Evolutionary conservation across 2,329 filamentous ascomycete species (phyloP).

Genomic region (Coniella vitis): DNA sequence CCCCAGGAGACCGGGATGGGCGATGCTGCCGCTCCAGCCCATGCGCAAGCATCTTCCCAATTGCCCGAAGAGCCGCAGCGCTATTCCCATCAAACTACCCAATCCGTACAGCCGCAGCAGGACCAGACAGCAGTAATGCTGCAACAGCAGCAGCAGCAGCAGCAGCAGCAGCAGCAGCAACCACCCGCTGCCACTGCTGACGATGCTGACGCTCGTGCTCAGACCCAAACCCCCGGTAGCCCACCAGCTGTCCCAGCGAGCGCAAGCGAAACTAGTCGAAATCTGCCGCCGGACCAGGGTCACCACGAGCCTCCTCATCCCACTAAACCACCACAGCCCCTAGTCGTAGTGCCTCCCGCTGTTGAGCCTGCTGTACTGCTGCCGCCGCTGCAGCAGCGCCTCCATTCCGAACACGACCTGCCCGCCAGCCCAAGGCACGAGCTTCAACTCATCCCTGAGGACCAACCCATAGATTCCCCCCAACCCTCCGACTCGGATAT

Average conservation of each 20-base stretch:
- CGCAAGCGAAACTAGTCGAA: no score
- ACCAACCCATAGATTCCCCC: constrained; percentile 9
- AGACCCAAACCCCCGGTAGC: not conserved
- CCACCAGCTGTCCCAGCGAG: not conserved
- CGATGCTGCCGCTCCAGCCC: not conserved
- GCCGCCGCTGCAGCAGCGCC: not conserved
- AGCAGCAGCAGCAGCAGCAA: not conserved
- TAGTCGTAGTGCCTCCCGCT: no score
- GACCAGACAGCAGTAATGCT: not conserved
- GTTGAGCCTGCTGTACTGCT: not conserved
- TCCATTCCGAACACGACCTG: constrained; percentile 2
- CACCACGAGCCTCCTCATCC: no score
- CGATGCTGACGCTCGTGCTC: no score
- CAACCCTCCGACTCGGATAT: constrained; percentile 1
- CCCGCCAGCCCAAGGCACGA: constrained; percentile 12
- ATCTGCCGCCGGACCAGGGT: no score
- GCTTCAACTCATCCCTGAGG: constrained; percentile 15
- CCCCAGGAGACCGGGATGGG: not conserved
- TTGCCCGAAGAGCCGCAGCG: not conserved
- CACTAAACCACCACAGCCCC: no score
- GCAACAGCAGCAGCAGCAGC: not conserved
- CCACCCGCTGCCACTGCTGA: not conserved
- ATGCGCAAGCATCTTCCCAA: not conserved
- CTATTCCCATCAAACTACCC: constrained; percentile 1
- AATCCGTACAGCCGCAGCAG: constrained; percentile 1